Conservation (phyloP, 2,329 filamentous ascomycete species). For the Aureobasidium sp. region DNA sequence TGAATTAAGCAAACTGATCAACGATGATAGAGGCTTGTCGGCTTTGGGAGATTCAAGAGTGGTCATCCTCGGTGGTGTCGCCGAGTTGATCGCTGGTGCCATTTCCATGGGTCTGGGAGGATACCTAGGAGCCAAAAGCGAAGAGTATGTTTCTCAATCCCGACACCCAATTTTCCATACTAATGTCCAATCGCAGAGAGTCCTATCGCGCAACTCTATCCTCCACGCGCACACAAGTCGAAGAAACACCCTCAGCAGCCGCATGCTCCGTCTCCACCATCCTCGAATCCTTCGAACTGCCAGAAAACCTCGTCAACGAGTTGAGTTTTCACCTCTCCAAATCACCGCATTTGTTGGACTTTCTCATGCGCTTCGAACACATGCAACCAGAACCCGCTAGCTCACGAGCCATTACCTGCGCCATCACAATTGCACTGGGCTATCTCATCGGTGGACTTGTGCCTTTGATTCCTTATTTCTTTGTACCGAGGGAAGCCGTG, state of each 20-base stretch:
- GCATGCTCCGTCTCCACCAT: background rate
- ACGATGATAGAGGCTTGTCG: constrained; percentile 24
- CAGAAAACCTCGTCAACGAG: constrained; percentile 19
- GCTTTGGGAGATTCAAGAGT: constrained; percentile 33
- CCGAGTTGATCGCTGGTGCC: constrained; percentile 35
- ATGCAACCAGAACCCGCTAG: constrained; percentile 37
- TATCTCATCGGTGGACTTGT: constrained; percentile 65
- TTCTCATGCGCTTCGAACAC: constrained; percentile 44
- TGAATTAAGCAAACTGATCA: no score
- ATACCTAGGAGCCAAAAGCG: constrained; percentile 42
- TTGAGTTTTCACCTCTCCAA: constrained; percentile 20
- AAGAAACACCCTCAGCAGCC: constrained; percentile 5
- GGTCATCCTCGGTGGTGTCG: constrained; percentile 35
- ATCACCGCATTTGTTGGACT: constrained; percentile 25
- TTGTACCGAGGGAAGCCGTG: background rate
- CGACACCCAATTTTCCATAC: background rate
- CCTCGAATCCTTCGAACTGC: constrained; percentile 7
- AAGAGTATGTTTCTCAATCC: constrained; percentile 27
- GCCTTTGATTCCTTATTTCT: constrained; percentile 48
- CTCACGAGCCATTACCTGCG: constrained; percentile 45
- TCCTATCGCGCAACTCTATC: constrained; percentile 21
- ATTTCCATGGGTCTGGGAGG: constrained; percentile 39
- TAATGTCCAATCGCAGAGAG: constrained; percentile 1
- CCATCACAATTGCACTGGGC: constrained; percentile 58
- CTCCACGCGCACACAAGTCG: constrained; percentile 1